Base-by-base conservation (phyloP, 208 protist genomes). In the Trypanosoma platydactyli region DNA sequence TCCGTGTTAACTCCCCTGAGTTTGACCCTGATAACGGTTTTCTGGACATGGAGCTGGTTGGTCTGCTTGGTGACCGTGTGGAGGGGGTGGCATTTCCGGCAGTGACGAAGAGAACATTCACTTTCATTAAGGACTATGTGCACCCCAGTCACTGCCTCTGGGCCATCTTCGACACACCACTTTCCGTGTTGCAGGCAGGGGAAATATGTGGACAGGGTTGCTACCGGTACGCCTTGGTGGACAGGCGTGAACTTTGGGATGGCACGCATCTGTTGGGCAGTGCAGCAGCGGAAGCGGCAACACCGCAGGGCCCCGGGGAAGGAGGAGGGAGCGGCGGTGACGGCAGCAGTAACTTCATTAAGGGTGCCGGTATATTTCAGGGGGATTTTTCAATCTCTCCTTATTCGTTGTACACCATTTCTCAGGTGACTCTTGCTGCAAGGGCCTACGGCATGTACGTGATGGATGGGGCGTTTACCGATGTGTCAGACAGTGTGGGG, bases 1-100 rank as follows among this genome's bases (percentile, higher is more conserved):
- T 96, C 16, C 86, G 83, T 62, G 84, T 96, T 44, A 89, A 91
- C 76, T 93, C 86, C 12, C 91, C 84, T 27, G 84, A 91, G 58
- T 63, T 70, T 22, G 85, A 94, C 62, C 25, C 72, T 1, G 58
- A 57, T n/a, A 89, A 86, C 30, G 91, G 79, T 41, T 73, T 96
- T 73, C 64, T 94, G 13, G 91, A 96, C 64, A 64, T 96, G 57
- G 77, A 94, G 63, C 56, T 93, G 30, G 83, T 86, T 16, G 81
- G 77, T 0, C n/a, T 83, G 35, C 77, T 96, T 2, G 91, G 88
- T 20, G 58, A 53, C 5, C 53, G 57, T 40, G 84, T 96, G 44
- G 86, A 94, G 61, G 91, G 85, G 25, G 69, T 94, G n/a, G 83
- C 81, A 12, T 54, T 96, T 15, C 84, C 91, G 22, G 85, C 87